Evolutionary conservation across 371 early-diverging fungal genomes (phyloP), one percentile per base, ranked within the genome.

Genomic region (Saksenaea oblongispora): DNA sequence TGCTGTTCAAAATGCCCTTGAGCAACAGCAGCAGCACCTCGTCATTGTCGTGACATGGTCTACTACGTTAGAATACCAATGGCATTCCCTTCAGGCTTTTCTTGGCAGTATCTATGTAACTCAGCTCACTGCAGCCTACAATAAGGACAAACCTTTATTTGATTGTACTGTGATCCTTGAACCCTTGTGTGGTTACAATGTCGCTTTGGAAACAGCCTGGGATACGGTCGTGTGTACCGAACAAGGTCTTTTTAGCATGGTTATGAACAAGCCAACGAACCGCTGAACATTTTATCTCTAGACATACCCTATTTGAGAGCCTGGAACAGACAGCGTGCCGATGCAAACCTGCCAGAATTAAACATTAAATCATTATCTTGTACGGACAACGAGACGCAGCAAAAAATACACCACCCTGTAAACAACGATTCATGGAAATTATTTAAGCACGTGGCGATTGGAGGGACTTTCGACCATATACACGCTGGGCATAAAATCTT

Each of bases 381-480:
- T 37, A 54, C 14, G 34, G 41, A 56, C 24, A 22, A 56, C n/a
- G 28, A 24, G 17, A 36, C 53, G 2, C 41, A 61, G 41, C 11
- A 42, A 10, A 31, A 31, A 7, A 7, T 7, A 7, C 27, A 54
- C 18, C 31, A 1, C 34, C 54, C 24, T 14, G 2, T 17, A 11
- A 31, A 3, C 37, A 28, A 34, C 35, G 24, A 10, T 41, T 8
- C 8, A 1, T n/a, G 14, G 35, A 42, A 61, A 36, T 44, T 56
- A 0, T 80, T 79, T 66, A 55, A 68, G n/a, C 61, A 70, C 37
- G 93, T 93, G 0, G 96, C 90, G 0, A 79, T 97, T 4, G 98
- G 98, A 15, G 98, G 98, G 9, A 98, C 98, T 2, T 98, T 98
- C 82, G 98, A 98, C 74, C 97, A 97, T 69, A 73, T 98, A 47